These are phyloP conservation scores for Talaromyces funiculosus DNA, from an alignment of 2,329 filamentous ascomycete species.

Conservation along the genomic window DNA sequence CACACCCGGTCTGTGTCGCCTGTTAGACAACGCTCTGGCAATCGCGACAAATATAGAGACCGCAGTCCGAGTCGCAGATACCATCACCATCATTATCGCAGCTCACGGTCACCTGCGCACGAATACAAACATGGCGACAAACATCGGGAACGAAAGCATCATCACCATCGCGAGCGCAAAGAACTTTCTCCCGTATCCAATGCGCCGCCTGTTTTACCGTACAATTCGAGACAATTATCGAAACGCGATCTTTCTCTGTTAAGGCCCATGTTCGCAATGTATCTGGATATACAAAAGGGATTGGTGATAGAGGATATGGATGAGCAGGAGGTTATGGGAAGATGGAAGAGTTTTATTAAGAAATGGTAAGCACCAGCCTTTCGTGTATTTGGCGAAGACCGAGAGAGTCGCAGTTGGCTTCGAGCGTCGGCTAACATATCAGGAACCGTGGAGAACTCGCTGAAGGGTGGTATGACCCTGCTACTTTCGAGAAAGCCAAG, in stretches of 20 bases:
- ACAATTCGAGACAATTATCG: slow-evolving; percentile 58
- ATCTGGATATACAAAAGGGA: slow-evolving; percentile 82
- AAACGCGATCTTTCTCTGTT: slow-evolving; percentile 65
- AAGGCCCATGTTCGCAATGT: slow-evolving; percentile 70
- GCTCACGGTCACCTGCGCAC: slow-evolving; percentile 13
- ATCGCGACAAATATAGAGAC: slow-evolving; percentile 25
- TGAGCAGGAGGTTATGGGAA: slow-evolving; percentile 68
- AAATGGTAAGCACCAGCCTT: slow-evolving; percentile 62
- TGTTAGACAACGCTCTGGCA: not conserved
- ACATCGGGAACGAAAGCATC: slow-evolving; percentile 16
- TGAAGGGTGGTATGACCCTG: slow-evolving; percentile 89
- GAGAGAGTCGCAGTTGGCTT: not conserved
- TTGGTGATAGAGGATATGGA: slow-evolving; percentile 63
- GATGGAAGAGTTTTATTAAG: slow-evolving; percentile 88
- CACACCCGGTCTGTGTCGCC: slow-evolving; percentile 14
- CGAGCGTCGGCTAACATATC: slow-evolving; percentile 41
- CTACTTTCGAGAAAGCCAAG: slow-evolving; percentile 53
- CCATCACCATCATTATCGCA: slow-evolving; percentile 34
- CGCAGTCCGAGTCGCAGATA: slow-evolving; percentile 24
- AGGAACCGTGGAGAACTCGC: slow-evolving; percentile 81
- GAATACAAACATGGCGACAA: slow-evolving; percentile 8
- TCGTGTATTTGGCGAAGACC: not conserved
- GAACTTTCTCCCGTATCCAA: slow-evolving; percentile 10
- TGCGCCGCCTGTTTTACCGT: slow-evolving; percentile 52
- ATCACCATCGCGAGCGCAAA: slow-evolving; percentile 3